Evolutionary conservation across 345 rosid genomes (phyloP), one percentile per base, ranked within the genome.

Genomic region (Salix purpurea): DNA sequence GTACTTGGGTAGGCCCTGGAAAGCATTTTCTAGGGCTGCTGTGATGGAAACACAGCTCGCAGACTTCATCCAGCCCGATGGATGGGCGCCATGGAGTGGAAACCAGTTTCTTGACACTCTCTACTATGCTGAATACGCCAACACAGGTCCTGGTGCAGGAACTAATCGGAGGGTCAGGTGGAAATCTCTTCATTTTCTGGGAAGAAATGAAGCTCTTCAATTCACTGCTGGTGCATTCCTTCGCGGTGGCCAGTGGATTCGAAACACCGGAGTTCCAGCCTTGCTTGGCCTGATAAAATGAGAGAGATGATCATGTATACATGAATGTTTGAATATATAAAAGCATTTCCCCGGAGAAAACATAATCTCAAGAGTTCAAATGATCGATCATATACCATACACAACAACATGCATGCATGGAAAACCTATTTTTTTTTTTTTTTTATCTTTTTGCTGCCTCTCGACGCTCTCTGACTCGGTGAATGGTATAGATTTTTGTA

Each of bases 1-100:
- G 2, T 94, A 86, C 84, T 74, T 94, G 65, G 97, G 98, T 10
- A 77, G 98, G 68, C 97, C 98, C 0, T 92, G 97, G 98, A 92
- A 89, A 83, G 19, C 77, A 30, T 84, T n/a, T 58, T 78, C 97
- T 0, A 83, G 85, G 34, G 86, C 97, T 24, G 89, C 88, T 18
- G 28, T 92, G 3, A 88, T 90, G 83, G 93, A 94, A 81, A 26
- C 82, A 0, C 81, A 82, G 60, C 52, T 94, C 2, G 97, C 89
- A 0, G 97, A 91, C 64, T 54, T 89, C 76, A 86, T 94, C 24
- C 86, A 84, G 16, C 91, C 94, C 1, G 91, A 80, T 4, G 98
- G 97, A 13, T 92, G 91, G 90, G 66, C 8, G 9, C 24, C 79
- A 0, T 90, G 94, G 95, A 46, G 23, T 0, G 92, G 86, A 34